Evolutionary conservation across 176 grass and related monocot species (phyloP), one percentile per base, ranked within the genome.

Genomic region (Eleusine coracana): DNA sequence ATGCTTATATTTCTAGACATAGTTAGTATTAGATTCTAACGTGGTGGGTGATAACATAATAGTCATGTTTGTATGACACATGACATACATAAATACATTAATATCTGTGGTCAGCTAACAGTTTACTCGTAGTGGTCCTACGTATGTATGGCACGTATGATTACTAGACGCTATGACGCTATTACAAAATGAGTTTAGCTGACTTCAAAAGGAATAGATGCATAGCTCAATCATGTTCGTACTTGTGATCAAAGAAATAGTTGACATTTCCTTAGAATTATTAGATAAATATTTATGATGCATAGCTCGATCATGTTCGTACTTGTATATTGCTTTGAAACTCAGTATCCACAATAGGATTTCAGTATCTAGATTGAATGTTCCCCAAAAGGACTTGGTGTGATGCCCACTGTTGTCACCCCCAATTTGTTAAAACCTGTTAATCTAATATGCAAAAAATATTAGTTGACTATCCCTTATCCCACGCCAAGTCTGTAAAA

Each of bases 381-480:
- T 54, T 54, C 12, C 28, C 54, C 10, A 8, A 66, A 65, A 50
- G 62, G 34, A 38, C 62, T 16, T 83, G 1, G 5, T 28, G 15
- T 5, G 54, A 41, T 41, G 56, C n/a, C 16, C 9, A n/a, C 10
- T 41, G 21, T 38, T 42, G 18, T 25, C 59, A 74, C 5, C 23
- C 55, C 6, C 0, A 42, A 52, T 66, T 25, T 31, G 21, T 66
- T 23, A 64, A 23, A 80, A 73, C 2, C 5, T 51, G 15, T 20
- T 42, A 73, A 28, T 18, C 34, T 40, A 23, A 5, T 21, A 55
- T 67, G 38, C 23, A 56, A 40, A 66, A 46, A 71, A 78, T 78
- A 88, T 73, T 88, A 66, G 58, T 55, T 79, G 80, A 83, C 74
- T 23, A 39, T 23, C 14, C 17, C 14, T 60, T 68, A 51, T 48